Percentiles rank a stretch among this genome's conserved stretches.
phyloP scores from a whole-genome alignment of 225 moss, liverwort and hornwort species.

The Physcomitrellopsis africana region DNA sequence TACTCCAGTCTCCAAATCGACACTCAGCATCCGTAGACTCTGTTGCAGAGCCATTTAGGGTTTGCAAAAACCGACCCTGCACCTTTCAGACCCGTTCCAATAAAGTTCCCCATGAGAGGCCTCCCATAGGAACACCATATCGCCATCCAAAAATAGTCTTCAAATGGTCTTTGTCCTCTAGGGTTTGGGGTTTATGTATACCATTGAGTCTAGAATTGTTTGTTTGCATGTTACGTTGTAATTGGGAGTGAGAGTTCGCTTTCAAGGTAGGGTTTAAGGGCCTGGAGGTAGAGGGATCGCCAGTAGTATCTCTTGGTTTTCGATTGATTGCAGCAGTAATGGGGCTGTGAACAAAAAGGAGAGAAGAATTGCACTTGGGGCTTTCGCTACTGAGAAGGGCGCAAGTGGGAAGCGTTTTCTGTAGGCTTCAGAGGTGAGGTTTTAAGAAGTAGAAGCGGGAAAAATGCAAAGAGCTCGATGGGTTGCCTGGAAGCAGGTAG shows the following conservation, averaged over 20 bases:
- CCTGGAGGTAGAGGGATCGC: not conserved
- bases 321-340: not conserved
- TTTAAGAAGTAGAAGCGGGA: not conserved
- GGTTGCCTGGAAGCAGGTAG: conserved; percentile 47
- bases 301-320: not conserved
- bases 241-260: conserved; percentile 6
- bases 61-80: not conserved
- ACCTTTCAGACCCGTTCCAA: conserved; percentile 11
- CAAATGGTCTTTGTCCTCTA: not conserved
- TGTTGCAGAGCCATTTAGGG: not conserved
- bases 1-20: not conserved
- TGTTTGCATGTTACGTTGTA: not conserved
- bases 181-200: conserved; percentile 4
- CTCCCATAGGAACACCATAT: not conserved
- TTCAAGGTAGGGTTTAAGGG: not conserved
- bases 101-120: conserved; percentile 3
- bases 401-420: not conserved
- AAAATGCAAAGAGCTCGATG: conserved; percentile 44
- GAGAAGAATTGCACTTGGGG: not conserved
- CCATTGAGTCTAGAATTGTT: not conserved
- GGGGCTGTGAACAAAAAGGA: conserved; percentile 4
- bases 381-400: not conserved
- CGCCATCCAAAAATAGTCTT: not conserved
- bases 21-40: no score
- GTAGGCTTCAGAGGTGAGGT: not conserved